These are phyloP conservation scores for Glebionis coronaria DNA, from an alignment of 129 eudicot species.

Conservation along the genomic window DNA sequence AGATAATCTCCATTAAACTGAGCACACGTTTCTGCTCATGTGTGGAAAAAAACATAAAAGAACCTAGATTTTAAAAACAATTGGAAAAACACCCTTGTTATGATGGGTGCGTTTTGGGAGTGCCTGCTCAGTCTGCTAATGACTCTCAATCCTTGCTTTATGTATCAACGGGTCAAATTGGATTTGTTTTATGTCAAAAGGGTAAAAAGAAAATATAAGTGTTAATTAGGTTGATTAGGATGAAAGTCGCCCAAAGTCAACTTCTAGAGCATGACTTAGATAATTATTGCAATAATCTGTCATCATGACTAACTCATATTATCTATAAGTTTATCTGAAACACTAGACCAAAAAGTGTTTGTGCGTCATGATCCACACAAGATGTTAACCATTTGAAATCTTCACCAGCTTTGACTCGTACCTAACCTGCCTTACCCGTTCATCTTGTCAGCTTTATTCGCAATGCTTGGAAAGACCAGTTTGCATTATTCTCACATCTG, in stretches of 20 bases:
- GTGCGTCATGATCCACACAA: too few species aligned
- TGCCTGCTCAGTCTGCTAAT: neutral
- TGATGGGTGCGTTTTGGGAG: neutral
- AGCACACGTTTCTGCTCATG: neutral
- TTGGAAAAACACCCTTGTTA: neutral
- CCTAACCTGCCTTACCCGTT: neutral
- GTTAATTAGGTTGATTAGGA: too few species aligned
- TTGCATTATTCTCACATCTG: neutral
- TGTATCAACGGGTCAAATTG: neutral
- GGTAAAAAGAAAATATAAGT: too few species aligned
- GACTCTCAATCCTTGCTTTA: neutral
- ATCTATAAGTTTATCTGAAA: too few species aligned
- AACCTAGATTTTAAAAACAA: neutral
- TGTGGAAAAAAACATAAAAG: neutral
- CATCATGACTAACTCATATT: too few species aligned
- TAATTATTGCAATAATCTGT: too few species aligned
- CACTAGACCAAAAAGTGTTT: too few species aligned
- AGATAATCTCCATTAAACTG: neutral
- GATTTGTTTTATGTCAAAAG: neutral
- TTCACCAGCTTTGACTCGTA: too few species aligned
- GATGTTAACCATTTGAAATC: too few species aligned
- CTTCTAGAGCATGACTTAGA: too few species aligned
- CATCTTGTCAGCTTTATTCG: neutral
- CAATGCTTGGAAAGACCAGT: neutral
- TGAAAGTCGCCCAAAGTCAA: too few species aligned